Evolutionary conservation across 208 protist species (phyloP).

Genomic region (Porcisia deanei): DNA sequence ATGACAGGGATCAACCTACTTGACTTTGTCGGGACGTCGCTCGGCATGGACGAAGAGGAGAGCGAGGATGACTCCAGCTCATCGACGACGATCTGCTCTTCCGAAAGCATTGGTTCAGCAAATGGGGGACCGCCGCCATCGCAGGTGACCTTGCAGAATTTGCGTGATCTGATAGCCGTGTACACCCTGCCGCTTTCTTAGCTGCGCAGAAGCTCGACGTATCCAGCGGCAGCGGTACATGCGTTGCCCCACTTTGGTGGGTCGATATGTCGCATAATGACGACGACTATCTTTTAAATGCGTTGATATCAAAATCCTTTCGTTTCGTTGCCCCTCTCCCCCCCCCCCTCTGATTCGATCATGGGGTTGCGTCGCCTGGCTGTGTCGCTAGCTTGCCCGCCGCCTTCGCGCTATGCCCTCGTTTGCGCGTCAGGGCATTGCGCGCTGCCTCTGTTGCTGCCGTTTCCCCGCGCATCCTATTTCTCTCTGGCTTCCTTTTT

Average conservation of each 20-base stretch:
- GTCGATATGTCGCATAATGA: not conserved
- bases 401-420: not conserved
- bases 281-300: not conserved
- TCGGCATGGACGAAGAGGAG: slow-evolving; percentile 36
- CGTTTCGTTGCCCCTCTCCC: not conserved
- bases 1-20: slow-evolving; percentile 55
- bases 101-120: not conserved
- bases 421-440: not conserved
- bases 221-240: not conserved
- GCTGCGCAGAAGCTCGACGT: too few species aligned
- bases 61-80: slow-evolving; percentile 38
- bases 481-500: not conserved
- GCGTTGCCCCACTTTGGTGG: not conserved
- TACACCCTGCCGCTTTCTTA: slow-evolving; percentile 27
- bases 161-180: slow-evolving; percentile 25
- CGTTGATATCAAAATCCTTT: not conserved
- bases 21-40: slow-evolving; percentile 47
- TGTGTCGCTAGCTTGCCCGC: not conserved
- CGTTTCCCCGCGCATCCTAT: not conserved
- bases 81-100: slow-evolving; percentile 6
- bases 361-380: not conserved
- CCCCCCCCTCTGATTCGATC: not conserved
- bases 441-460: not conserved
- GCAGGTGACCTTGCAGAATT: slow-evolving; percentile 29
- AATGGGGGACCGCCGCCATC: not conserved